Percentiles rank a stretch among this genome's conserved stretches.
Evolutionary conservation across 306 rosid species (phyloP).

Genomic region (Pueraria montana): DNA sequence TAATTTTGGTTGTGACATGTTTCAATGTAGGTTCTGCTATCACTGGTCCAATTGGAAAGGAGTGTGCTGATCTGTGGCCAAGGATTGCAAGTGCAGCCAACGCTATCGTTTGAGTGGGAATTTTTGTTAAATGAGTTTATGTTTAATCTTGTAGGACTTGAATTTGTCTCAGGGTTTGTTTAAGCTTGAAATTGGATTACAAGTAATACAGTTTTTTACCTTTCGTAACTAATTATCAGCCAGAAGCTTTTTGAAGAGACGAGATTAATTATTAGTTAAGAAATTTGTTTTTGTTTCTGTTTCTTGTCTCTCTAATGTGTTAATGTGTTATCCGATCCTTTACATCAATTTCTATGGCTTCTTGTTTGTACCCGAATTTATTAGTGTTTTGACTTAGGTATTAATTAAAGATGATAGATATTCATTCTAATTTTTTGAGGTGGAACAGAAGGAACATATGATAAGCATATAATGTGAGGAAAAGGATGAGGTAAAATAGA

Average conservation of each 20-base stretch:
- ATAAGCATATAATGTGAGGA: no score
- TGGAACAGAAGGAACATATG: no score
- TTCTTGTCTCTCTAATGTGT: neutral
- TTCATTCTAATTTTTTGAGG: no score
- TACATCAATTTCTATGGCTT: neutral
- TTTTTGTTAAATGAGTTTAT: neutral
- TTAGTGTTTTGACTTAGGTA: neutral
- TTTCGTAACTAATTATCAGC: neutral
- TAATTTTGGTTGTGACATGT: neutral
- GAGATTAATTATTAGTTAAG: neutral
- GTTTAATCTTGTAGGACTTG: conserved; percentile 3
- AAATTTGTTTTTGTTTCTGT: neutral
- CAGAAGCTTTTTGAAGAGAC: conserved; percentile 2
- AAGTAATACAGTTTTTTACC: neutral
- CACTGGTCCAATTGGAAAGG: conserved; percentile 92
- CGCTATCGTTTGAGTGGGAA: conserved; percentile 68
- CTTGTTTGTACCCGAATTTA: no score
- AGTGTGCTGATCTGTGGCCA: conserved; percentile 96
- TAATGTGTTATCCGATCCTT: neutral
- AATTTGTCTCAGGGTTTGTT: conserved; percentile 34
- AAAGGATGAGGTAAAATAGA: no score
- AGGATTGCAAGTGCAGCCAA: conserved; percentile 97
- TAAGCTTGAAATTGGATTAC: neutral
- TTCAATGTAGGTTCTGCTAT: conserved; percentile 76
- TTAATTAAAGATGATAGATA: neutral